These are phyloP conservation scores for Tulasnella sp. DNA, from an alignment of 768 basidiomycete genomes.

Conservation along the genomic window DNA sequence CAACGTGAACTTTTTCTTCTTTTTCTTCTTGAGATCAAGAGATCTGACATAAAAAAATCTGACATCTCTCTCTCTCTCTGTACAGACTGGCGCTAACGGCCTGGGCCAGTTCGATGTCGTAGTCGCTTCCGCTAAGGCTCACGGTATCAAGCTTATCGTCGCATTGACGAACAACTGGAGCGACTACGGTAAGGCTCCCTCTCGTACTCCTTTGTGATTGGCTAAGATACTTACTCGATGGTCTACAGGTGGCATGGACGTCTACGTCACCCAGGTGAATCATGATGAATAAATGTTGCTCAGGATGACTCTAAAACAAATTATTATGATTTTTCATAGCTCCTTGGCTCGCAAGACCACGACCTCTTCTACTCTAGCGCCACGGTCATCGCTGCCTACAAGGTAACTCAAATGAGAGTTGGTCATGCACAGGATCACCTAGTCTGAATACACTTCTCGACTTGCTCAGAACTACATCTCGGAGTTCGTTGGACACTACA, in stretches of 20 bases:
- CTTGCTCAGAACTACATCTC: conserved; percentile 33
- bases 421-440: no score
- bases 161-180: conserved; percentile 29
- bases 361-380: conserved; percentile 52
- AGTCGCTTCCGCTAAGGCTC: conserved; percentile 45
- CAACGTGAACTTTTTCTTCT: conserved; percentile 30
- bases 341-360: conserved; percentile 26
- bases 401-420: conserved; percentile 16
- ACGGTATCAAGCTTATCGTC: conserved; percentile 50
- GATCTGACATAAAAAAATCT: no score
- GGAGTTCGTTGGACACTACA: conserved; percentile 38
- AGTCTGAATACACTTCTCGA: no score
- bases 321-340: not conserved
- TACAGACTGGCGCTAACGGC: conserved; percentile 35
- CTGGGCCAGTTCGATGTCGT: conserved; percentile 36
- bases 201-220: no score
- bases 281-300: no score
- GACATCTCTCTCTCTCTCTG: no score
- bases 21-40: no score
- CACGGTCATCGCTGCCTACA: conserved; percentile 38
- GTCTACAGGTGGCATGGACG: conserved; percentile 64
- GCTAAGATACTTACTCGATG: no score
- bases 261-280: conserved; percentile 43
- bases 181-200: no score
- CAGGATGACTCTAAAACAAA: not conserved